Conservation (phyloP, 345 rosid genomes). For the Iberis pinnata region DNA sequence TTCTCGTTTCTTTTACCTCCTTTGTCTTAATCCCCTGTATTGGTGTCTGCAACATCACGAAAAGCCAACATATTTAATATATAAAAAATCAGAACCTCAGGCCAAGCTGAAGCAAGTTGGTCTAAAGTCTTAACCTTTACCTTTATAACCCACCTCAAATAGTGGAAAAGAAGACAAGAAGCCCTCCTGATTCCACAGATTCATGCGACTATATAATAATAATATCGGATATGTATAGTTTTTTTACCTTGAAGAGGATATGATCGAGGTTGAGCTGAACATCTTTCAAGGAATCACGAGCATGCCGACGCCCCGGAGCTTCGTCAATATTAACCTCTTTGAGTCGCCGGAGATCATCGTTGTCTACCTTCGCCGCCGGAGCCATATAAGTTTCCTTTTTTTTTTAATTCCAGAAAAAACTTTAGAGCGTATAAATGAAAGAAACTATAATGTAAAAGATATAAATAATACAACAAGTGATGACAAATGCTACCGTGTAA, state of each 20-base stretch:
- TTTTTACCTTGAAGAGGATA: constrained; percentile 78
- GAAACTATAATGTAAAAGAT: no score
- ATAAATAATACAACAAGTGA: no score
- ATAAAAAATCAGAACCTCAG: no score
- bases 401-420: no score
- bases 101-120: constrained; percentile 1
- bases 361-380: constrained; percentile 34
- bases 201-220: not conserved
- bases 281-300: constrained; percentile 68
- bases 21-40: constrained; percentile 51
- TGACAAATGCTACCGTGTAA: constrained; percentile 31
- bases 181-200: no score
- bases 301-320: constrained; percentile 62
- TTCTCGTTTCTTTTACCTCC: constrained; percentile 52
- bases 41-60: constrained; percentile 50
- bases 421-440: no score
- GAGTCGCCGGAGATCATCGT: constrained; percentile 52
- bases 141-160: constrained; percentile 13
- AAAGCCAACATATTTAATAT: not conserved
- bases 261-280: constrained; percentile 74
- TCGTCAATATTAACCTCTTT: constrained; percentile 61
- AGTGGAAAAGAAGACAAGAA: no score
- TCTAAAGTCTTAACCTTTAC: constrained; percentile 20
- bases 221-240: no score
- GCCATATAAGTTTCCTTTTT: constrained; percentile 15